Conservation (phyloP, 495 filamentous ascomycete genomes). For the Immersiella caudata region DNA sequence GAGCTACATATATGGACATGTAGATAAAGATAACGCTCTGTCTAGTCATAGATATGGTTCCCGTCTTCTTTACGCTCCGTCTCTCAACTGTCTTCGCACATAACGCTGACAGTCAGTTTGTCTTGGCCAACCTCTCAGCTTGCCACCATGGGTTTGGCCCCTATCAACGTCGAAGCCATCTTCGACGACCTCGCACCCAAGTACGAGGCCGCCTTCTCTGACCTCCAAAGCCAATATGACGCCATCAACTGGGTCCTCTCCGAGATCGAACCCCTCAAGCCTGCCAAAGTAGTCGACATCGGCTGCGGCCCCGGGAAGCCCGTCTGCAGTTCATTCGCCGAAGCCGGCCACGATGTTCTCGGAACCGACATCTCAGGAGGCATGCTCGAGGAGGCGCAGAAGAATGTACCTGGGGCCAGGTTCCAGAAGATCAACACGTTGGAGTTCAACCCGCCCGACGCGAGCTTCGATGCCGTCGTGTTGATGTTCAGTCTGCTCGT, state of each 20-base stretch:
- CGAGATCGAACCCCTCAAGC: conserved; percentile 3
- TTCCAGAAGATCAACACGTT: conserved; percentile 40
- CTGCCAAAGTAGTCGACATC: conserved; percentile 38
- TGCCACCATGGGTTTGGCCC: not conserved
- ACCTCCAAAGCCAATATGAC: conserved; percentile 6
- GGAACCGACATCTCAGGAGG: conserved; percentile 40
- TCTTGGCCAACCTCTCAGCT: too few relatives aligned
- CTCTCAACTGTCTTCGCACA: too few relatives aligned
- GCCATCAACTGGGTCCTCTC: conserved; percentile 24
- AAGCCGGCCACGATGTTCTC: conserved; percentile 36
- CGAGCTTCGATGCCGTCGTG: conserved; percentile 21
- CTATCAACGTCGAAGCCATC: conserved; percentile 1
- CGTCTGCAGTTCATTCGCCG: conserved; percentile 36
- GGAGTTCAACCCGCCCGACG: conserved; percentile 24
- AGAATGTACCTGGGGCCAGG: conserved; percentile 33
- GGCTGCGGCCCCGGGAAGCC: conserved; percentile 47
- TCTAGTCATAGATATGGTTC: too few relatives aligned
- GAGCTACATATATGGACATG: too few relatives aligned
- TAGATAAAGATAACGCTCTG: too few relatives aligned
- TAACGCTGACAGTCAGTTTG: too few relatives aligned
- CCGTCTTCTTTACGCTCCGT: too few relatives aligned
- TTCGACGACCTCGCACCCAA: conserved; percentile 21
- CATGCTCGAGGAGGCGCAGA: conserved; percentile 39
- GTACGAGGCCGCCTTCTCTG: conserved; percentile 26
- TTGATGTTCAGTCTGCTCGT: conserved; percentile 24